A percentile compares a stretch with the other conserved stretches of the same genome.
Conservation (phyloP, 2,329 filamentous ascomycete species). For the Teratosphaeria viscida region DNA sequence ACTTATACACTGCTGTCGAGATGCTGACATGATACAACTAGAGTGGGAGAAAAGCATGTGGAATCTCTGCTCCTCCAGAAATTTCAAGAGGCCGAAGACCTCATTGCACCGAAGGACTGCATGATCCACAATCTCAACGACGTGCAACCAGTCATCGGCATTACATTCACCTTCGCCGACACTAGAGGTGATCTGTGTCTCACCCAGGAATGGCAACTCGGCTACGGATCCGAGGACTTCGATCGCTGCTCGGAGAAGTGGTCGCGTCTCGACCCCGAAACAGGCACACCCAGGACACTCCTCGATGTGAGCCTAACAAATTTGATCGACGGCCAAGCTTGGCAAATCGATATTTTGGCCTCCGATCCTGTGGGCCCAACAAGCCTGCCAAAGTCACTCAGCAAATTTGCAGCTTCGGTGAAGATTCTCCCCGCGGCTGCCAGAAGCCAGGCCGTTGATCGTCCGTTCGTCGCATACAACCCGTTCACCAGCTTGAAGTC, state of each 20-base stretch:
- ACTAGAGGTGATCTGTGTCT: constrained; percentile 15
- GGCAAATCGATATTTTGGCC: constrained; percentile 22
- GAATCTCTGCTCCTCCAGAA: constrained; percentile 12
- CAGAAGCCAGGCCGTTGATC: constrained; percentile 1
- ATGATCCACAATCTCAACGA: constrained; percentile 13
- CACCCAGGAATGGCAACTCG: constrained; percentile 16
- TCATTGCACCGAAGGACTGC: constrained; percentile 16
- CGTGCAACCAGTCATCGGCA: constrained; percentile 20
- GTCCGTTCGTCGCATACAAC: constrained; percentile 13
- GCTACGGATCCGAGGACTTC: constrained; percentile 2
- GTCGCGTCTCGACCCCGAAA: constrained; percentile 18
- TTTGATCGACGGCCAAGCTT: constrained; percentile 18
- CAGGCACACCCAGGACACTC: constrained; percentile 10
- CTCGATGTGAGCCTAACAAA: constrained; percentile 20
- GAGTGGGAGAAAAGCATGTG: constrained; percentile 16
- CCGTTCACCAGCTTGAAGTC: constrained; percentile 4
- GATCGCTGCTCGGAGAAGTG: constrained; percentile 14
- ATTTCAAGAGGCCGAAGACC: constrained; percentile 9
- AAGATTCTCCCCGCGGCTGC: constrained; percentile 8
- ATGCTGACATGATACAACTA: constrained; percentile 2
- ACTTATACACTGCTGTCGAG: neutral
- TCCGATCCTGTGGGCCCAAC: constrained; percentile 9
- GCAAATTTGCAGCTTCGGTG: constrained; percentile 12
- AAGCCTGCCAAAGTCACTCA: constrained; percentile 7
- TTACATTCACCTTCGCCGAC: constrained; percentile 19